A percentile compares a stretch with the other conserved stretches of the same genome.
Conservation (phyloP, 345 rosid genomes). For the Boechera retrofracta region DNA sequence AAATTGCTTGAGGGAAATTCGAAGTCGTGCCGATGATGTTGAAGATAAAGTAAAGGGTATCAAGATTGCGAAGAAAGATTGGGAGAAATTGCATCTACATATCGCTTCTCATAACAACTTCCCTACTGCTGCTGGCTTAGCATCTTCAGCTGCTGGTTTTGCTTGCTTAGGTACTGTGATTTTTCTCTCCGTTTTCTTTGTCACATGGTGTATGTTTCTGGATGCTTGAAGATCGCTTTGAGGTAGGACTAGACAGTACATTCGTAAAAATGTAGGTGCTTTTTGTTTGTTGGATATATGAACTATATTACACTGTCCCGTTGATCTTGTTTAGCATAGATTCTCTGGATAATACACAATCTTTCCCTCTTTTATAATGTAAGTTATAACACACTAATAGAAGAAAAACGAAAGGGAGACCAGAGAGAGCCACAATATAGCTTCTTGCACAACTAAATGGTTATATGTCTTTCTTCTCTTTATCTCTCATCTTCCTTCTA, state of each 20-base stretch:
- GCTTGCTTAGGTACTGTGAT: slow-evolving; percentile 77
- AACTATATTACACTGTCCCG: background rate
- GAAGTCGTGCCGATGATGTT: slow-evolving; percentile 71
- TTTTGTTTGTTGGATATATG: background rate
- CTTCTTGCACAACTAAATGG: background rate
- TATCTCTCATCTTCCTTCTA: background rate
- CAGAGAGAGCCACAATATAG: background rate
- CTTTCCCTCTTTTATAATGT: background rate
- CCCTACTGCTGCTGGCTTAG: slow-evolving; percentile 97
- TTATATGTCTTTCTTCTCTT: slow-evolving; percentile 7
- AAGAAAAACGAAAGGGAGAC: background rate
- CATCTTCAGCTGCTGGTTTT: slow-evolving; percentile 97
- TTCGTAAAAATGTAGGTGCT: background rate
- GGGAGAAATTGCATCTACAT: slow-evolving; percentile 81
- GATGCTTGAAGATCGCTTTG: background rate
- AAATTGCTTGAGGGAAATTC: slow-evolving; percentile 80
- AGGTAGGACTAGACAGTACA: background rate
- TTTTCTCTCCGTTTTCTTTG: background rate
- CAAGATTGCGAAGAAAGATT: slow-evolving; percentile 76
- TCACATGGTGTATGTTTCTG: background rate
- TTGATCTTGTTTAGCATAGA: background rate
- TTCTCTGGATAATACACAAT: background rate
- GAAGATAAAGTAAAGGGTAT: slow-evolving; percentile 79
- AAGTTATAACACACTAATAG: background rate
- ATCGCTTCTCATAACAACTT: slow-evolving; percentile 91